Evolutionary conservation across 306 rosid species (phyloP).

Genomic region (Ammopiptanthus mongolicus): DNA sequence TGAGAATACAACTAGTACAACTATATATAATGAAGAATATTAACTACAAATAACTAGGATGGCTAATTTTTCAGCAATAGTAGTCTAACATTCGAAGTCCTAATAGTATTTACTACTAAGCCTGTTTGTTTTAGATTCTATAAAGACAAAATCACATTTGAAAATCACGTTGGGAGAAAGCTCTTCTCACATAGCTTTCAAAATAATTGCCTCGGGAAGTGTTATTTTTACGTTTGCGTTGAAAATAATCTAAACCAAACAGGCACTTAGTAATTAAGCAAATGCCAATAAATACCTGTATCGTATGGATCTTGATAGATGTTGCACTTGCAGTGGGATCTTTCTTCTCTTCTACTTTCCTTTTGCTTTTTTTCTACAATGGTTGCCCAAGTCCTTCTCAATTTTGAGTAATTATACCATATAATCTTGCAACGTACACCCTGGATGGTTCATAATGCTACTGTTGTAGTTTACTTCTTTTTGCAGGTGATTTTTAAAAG

Average conservation of each 20-base stretch:
- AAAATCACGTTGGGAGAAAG: no score
- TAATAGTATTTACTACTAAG: background rate
- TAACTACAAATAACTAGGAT: background rate
- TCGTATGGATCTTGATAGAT: background rate
- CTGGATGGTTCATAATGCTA: background rate
- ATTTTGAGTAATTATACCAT: background rate
- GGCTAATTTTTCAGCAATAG: background rate
- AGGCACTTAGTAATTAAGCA: background rate
- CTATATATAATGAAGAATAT: background rate
- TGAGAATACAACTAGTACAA: background rate
- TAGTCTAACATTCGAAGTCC: background rate
- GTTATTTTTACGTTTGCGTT: no score
- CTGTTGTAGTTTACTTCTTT: background rate
- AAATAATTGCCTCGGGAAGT: no score
- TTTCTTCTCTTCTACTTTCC: background rate
- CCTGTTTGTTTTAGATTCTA: no score
- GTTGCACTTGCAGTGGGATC: background rate
- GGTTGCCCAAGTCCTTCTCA: background rate
- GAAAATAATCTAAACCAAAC: no score
- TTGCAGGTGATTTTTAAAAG: constrained; percentile 14
- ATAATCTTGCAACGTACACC: background rate
- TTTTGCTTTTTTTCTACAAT: background rate
- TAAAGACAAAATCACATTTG: no score
- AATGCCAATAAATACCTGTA: background rate
- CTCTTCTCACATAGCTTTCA: no score